Evolutionary conservation across 73 alveolate genomes (phyloP).

Genomic region (Paramecium primaurelia): DNA sequence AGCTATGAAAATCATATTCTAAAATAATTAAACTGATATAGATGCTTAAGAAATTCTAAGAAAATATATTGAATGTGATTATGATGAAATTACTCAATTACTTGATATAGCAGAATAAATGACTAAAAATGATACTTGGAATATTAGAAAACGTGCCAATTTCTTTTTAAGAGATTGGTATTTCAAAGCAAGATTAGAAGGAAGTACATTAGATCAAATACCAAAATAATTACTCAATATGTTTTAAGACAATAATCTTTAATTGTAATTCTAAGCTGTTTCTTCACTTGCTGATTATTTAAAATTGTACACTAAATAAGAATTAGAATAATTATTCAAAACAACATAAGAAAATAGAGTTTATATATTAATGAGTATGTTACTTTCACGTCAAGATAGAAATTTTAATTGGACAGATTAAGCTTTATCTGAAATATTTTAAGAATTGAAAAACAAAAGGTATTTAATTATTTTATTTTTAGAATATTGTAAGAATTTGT

Average conservation of each 20-base stretch:
- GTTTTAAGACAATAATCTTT: neutral
- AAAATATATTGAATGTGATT: neutral
- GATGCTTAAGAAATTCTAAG: constrained; percentile 23
- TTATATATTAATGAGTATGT: constrained; percentile 21
- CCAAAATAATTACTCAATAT: neutral
- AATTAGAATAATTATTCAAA: neutral
- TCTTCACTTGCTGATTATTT: neutral
- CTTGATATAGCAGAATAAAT: neutral
- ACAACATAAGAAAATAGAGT: neutral
- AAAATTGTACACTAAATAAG: neutral
- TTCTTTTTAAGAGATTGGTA: constrained; percentile 40
- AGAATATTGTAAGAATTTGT: constrained; percentile 38
- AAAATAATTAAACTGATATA: neutral
- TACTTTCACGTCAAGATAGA: constrained; percentile 17
- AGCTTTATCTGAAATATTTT: neutral
- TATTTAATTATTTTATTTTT: neutral
- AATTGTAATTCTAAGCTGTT: neutral
- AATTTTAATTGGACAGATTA: constrained; percentile 23
- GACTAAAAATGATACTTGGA: constrained; percentile 1
- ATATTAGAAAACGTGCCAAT: neutral
- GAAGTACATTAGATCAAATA: neutral
- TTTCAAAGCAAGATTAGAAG: neutral
- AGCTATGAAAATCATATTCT: neutral
- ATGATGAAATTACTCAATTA: neutral
- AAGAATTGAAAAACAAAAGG: constrained; percentile 5